Evolutionary conservation across 352 stramenopile species (phyloP).

Genomic region (Phytophthora fragariaefolia): DNA sequence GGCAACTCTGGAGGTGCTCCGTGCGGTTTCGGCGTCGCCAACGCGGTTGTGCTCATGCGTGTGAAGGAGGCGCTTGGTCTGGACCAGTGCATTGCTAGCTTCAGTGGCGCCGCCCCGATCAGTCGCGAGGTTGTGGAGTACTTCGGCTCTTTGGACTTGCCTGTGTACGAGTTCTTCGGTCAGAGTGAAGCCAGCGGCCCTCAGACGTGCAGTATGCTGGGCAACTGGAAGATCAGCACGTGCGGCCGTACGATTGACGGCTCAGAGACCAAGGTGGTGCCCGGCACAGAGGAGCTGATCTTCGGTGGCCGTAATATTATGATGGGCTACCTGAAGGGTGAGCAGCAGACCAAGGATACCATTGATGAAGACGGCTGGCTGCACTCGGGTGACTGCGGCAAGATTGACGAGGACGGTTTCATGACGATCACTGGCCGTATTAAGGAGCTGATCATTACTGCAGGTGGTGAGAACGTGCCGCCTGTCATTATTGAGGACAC

Average conservation of each 20-base stretch:
- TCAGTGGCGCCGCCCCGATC: conserved; percentile 92
- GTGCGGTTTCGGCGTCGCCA: conserved; percentile 91
- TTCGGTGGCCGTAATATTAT: conserved; percentile 89
- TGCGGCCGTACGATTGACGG: conserved; percentile 83
- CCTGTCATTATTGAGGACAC: conserved; percentile 93
- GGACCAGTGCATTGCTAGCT: conserved; percentile 84
- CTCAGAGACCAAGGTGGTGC: conserved; percentile 61
- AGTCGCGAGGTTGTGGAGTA: conserved; percentile 94
- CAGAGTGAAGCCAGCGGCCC: conserved; percentile 93
- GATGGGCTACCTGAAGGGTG: conserved; percentile 90
- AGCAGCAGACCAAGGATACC: conserved; percentile 84
- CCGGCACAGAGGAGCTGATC: conserved; percentile 74
- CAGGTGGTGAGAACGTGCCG: conserved; percentile 96
- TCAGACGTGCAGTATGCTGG: conserved; percentile 75
- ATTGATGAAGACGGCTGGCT: conserved; percentile 95
- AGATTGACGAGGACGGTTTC: conserved; percentile 93
- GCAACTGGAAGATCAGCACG: conserved; percentile 91
- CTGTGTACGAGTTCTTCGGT: conserved; percentile 94
- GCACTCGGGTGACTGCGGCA: conserved; percentile 93
- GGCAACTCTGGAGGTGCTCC: conserved; percentile 85
- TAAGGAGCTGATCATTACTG: conserved; percentile 96
- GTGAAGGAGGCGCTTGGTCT: conserved; percentile 92
- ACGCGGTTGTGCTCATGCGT: conserved; percentile 86
- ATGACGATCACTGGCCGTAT: conserved; percentile 96
- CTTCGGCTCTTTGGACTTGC: conserved; percentile 95